These are phyloP conservation scores for Tuber microsphaerosporum DNA, from an alignment of 495 filamentous ascomycete genomes.

Conservation along the genomic window DNA sequence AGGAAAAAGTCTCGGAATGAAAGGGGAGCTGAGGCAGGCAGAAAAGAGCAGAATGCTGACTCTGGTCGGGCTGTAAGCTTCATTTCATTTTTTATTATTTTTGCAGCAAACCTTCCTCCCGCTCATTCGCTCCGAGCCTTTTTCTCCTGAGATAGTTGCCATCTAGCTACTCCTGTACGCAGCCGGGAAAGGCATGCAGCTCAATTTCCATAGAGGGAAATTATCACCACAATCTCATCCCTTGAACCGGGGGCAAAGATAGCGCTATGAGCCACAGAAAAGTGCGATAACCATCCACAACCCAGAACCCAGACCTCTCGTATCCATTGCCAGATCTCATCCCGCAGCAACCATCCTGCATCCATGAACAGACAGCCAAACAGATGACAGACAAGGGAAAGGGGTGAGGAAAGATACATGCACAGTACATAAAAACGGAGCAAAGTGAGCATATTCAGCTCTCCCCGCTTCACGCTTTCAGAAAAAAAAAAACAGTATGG, in stretches of 20 bases:
- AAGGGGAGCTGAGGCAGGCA: background rate
- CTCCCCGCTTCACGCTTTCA: background rate
- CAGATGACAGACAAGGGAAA: background rate
- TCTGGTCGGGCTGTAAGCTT: slow-evolving; percentile 22
- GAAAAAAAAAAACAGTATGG: background rate
- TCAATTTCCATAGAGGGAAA: background rate
- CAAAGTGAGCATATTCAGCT: background rate
- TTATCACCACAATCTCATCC: background rate
- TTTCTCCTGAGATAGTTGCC: slow-evolving; percentile 10
- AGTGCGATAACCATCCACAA: background rate
- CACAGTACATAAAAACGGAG: background rate
- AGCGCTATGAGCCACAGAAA: background rate
- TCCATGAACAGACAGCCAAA: background rate
- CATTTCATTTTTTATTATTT: slow-evolving; percentile 14
- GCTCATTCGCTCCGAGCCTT: background rate
- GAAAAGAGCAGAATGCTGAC: background rate
- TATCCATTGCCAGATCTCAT: slow-evolving; percentile 1
- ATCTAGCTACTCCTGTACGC: background rate
- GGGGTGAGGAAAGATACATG: background rate
- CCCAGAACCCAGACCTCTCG: background rate
- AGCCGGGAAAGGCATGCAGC: background rate
- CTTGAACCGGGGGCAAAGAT: background rate
- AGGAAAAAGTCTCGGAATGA: background rate
- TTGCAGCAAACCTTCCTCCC: slow-evolving; percentile 11
- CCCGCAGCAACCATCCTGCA: background rate